Conservation (phyloP, 345 rosid genomes). For the Euphorbia peplus region DNA sequence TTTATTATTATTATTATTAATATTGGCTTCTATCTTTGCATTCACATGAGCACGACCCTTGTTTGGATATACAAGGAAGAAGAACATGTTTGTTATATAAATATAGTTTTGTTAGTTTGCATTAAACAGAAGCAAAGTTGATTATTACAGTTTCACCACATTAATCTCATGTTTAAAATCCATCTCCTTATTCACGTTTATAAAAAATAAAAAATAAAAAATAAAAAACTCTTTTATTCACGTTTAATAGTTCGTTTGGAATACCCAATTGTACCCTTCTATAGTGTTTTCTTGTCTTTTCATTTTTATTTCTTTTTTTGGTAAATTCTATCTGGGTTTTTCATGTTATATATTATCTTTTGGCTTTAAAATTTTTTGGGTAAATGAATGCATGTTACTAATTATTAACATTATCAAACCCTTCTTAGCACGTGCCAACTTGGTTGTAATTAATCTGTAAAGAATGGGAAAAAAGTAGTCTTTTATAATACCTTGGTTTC, state of each 20-base stretch:
- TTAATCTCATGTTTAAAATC: constrained; percentile 20
- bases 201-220: too few relatives aligned
- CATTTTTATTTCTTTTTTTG: background rate
- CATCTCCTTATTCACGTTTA: constrained; percentile 9
- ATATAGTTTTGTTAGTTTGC: constrained; percentile 15
- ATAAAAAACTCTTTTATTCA: too few relatives aligned
- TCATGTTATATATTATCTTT: background rate
- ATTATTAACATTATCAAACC: background rate
- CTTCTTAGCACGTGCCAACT: too few relatives aligned
- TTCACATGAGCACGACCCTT: constrained; percentile 19
- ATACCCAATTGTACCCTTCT: too few relatives aligned
- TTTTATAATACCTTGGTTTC: too few relatives aligned
- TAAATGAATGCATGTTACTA: background rate
- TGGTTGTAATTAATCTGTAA: too few relatives aligned
- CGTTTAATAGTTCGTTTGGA: too few relatives aligned
- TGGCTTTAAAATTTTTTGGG: background rate
- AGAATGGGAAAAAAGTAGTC: too few relatives aligned
- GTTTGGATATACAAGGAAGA: constrained; percentile 23
- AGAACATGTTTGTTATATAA: constrained; percentile 10
- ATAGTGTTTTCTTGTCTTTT: constrained; percentile 1
- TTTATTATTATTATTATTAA: too few relatives aligned
- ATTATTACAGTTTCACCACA: constrained; percentile 12
- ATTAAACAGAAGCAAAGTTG: background rate
- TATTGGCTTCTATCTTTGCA: background rate
- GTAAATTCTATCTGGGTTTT: background rate